Base-by-base conservation (phyloP, 2,329 filamentous ascomycete species). In the Monosporascus cannonballus region DNA sequence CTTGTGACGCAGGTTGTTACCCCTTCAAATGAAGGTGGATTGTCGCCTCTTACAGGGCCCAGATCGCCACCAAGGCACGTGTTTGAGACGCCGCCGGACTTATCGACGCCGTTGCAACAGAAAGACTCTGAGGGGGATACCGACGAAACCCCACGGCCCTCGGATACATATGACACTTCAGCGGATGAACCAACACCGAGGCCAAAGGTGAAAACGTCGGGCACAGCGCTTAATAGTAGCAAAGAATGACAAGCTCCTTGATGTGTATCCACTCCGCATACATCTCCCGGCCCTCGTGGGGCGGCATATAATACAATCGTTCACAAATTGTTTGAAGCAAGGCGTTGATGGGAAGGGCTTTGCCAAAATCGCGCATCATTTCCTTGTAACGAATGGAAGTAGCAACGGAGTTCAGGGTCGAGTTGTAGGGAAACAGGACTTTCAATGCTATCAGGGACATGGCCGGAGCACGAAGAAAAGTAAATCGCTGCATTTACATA, bases 1-100 rank as follows among this genome's bases (percentile, higher is more conserved):
- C 73, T 75, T n/a, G 67, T 73, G n/a, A 79, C 78, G 3, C 75
- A 79, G 61, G 73, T 77, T 14, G 77, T 74, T 8, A 80, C 76
- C 17, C 77, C 79, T 1, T 74, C 70, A 2, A 71, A 72, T 42
- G 75, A 78, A 53, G 52, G 65, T 62, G 56, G 60, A 63, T 49
- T 69, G 50, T 53, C 65, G 58, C 57, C 64, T 42, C 45, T 63
- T 15, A 53, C 57, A 17, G 53, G 57, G 17, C 51, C 57, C 24
- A 53, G 54, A 50, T 58, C 61, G 41, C 59, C 59, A 49, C 50
- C 54, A 50, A 59, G 53, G 54, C 47, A 48, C 34, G 24, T 48
- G 47, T 48, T 57, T 3, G 66, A 62, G 25, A 68, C 64, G 17
- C 64, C 69, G 3, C 69, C 68, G 6, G 62, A 67, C 36, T 56